Base-by-base conservation (phyloP, 345 rosid species). In the Salix suchowensis region DNA sequence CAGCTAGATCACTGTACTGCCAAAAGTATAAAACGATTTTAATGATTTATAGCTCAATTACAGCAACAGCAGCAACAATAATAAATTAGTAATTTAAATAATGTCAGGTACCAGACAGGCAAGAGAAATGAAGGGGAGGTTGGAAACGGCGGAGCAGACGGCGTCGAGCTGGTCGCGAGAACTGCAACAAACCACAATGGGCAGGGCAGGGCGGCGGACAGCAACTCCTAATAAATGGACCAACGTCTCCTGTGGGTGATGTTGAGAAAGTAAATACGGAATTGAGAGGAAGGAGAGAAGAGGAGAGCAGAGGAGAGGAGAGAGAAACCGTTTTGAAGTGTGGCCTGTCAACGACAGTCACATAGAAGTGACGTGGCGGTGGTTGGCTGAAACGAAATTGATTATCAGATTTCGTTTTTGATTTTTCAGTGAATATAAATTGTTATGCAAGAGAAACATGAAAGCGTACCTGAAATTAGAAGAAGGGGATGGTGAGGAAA, bases 121-220 rank as follows among this genome's bases (percentile, higher is more conserved):
- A 19, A 91, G 83, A 42, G 94, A 90, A 75, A 94, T 88, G 89
- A 66, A 87, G 73, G 94, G 88, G 82, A 92, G 95, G 54, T 81
- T 82, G n/a, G 98, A 84, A 68, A 92, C 89, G 26, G 90, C 86
- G 75, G 89, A 90, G 79, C 89, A 92, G 71, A 94, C 90, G 16
- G 96, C 91, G 69, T 95, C 97, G 19, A 95, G 97, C 85, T 90
- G 97, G 80, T 95, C 98, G 4, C 97, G 91, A 15, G 97, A 89
- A 89, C 88, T 90, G 85, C 98, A 95, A 82, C 93, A 92, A 2
- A 92, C 89, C 34, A 90, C 93, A 83, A 90, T 82, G 6, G 97
- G 97, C 64, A 92, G 88, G 71, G 90, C 88, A 62, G 81, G 82
- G 73, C 90, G 95, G 70, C 90, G 89, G 50, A 90, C 96, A 9